Evolutionary conservation across 2,329 filamentous ascomycete species (phyloP).

Genomic region (Hymenoscyphus occultus): DNA sequence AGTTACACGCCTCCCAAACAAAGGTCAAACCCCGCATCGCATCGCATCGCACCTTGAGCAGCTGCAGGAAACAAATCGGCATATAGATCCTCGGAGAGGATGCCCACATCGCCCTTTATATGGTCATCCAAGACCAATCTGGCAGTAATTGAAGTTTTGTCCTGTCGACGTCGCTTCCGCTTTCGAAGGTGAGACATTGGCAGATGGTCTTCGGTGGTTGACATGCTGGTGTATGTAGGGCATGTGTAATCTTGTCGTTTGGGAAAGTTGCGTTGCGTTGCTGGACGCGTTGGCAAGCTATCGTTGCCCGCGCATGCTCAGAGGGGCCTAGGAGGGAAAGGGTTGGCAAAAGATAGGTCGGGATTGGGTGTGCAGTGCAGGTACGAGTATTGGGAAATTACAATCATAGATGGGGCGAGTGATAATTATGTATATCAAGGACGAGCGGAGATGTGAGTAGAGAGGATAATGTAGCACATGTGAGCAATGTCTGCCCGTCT

Average conservation of each 20-base stretch:
- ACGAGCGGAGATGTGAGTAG: not conserved
- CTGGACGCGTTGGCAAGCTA: constrained; percentile 11
- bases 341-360: not conserved
- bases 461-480: not conserved
- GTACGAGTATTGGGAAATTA: not conserved
- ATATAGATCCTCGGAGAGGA: constrained; percentile 84
- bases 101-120: constrained; percentile 79
- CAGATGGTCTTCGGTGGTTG: constrained; percentile 26
- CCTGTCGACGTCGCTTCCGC: constrained; percentile 53
- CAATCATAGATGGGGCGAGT: not conserved
- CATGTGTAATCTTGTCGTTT: not conserved
- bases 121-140: constrained; percentile 81
- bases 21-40: not conserved
- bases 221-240: not conserved
- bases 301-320: constrained; percentile 9
- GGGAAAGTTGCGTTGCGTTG: not conserved
- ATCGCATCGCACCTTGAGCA: constrained; percentile 42
- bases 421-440: not conserved
- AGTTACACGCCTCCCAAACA: not conserved
- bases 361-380: not conserved
- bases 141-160: constrained; percentile 75
- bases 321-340: not conserved
- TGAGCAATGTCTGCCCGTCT: not conserved
- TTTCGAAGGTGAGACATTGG: constrained; percentile 35
- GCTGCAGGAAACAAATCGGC: constrained; percentile 71